phyloP scores from a whole-genome alignment of 805 yeast species.

The Saccharomycodes ludwigii region DNA sequence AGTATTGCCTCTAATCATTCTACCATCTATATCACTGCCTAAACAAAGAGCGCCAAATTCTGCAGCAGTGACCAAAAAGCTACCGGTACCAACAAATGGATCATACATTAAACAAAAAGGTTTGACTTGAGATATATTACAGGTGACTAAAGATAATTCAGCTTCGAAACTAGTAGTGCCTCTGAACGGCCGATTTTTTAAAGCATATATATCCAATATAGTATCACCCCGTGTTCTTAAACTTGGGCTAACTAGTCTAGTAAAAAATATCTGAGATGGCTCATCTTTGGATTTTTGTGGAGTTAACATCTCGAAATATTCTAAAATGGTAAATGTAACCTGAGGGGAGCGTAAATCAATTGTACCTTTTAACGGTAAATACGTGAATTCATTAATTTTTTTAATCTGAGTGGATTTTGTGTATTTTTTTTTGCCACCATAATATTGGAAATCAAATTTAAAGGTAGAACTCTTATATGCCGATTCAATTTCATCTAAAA shows the following conservation, averaged over 20 bases:
- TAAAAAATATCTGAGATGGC: constrained; percentile 60
- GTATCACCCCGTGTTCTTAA: constrained; percentile 45
- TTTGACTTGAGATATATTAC: constrained; percentile 71
- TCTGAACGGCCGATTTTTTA: constrained; percentile 71
- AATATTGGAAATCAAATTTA: constrained; percentile 74
- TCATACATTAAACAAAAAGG: constrained; percentile 66
- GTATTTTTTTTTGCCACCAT: constrained; percentile 47
- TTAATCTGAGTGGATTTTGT: constrained; percentile 33
- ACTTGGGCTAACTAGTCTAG: constrained; percentile 52
- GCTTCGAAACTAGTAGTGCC: constrained; percentile 98
- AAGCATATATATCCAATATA: constrained; percentile 59
- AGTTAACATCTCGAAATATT: constrained; percentile 48
- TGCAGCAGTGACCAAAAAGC: constrained; percentile 69
- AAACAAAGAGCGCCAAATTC: constrained; percentile 67
- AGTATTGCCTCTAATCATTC: constrained; percentile 51
- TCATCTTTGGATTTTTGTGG: constrained; percentile 28
- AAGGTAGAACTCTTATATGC: constrained; percentile 39
- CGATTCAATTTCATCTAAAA: constrained; percentile 6
- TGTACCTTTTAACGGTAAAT: constrained; percentile 62
- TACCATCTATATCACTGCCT: constrained; percentile 87
- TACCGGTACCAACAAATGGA: constrained; percentile 96
- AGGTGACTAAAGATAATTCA: constrained; percentile 74
- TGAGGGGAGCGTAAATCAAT: constrained; percentile 72
- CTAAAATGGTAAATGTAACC: constrained; percentile 56
- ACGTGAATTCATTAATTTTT: constrained; percentile 61